phyloP scores from a whole-genome alignment of 441 rosid species.

The Croton laevigatus region DNA sequence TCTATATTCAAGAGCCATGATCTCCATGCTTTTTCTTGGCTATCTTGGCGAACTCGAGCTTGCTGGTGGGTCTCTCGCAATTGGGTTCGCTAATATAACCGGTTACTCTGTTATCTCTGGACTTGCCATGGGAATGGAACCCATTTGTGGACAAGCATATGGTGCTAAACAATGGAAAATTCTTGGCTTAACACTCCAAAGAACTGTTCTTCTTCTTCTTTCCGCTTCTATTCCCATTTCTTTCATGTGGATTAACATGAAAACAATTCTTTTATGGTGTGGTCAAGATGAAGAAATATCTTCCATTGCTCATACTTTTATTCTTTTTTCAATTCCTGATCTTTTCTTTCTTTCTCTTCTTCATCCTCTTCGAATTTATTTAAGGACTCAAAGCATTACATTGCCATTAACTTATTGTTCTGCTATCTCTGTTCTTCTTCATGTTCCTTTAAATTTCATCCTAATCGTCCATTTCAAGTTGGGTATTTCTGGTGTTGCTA shows the following conservation, averaged over 20 bases:
- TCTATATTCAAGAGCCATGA: constrained; percentile 84
- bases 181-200: constrained; percentile 89
- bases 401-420: constrained; percentile 86
- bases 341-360: constrained; percentile 84
- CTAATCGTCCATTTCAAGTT: constrained; percentile 68
- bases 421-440: constrained; percentile 76
- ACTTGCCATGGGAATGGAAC: constrained; percentile 99
- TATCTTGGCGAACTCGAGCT: constrained; percentile 91
- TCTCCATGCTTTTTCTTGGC: constrained; percentile 95
- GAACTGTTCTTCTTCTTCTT: constrained; percentile 91
- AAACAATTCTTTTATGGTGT: constrained; percentile 62
- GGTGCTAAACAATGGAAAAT: constrained; percentile 90
- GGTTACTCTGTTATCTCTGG: constrained; percentile 98
- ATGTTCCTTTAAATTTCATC: constrained; percentile 70
- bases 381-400: constrained; percentile 83
- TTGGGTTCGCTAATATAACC: constrained; percentile 93
- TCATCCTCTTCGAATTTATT: constrained; percentile 85
- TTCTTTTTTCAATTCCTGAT: constrained; percentile 80
- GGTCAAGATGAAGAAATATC: constrained; percentile 83
- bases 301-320: constrained; percentile 73
- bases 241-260: constrained; percentile 77
- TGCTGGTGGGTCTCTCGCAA: constrained; percentile 93
- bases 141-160: constrained; percentile 95
- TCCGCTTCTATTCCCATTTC: constrained; percentile 77
- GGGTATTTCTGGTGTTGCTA: constrained; percentile 85